Evolutionary conservation across 2,329 filamentous ascomycete species (phyloP).

Genomic region (Rosellinia necatrix): DNA sequence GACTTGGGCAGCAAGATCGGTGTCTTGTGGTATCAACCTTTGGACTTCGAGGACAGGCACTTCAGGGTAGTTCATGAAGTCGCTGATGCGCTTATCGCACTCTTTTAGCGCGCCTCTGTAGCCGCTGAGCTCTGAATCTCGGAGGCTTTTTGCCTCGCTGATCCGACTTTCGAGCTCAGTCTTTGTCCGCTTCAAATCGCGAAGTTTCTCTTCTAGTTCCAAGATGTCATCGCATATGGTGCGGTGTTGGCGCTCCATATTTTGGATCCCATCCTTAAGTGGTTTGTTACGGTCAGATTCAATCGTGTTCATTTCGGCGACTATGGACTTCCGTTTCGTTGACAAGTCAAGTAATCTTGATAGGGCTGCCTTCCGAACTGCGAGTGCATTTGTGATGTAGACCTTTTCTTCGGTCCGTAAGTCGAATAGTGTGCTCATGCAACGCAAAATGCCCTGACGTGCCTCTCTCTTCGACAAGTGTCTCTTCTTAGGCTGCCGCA

Average conservation of each 20-base stretch:
- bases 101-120: constrained; percentile 70
- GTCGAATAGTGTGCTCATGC: constrained; percentile 66
- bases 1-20: constrained; percentile 26
- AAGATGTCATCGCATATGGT: constrained; percentile 66
- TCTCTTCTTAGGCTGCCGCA: constrained; percentile 60
- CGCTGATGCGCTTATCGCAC: constrained; percentile 65
- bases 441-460: constrained; percentile 65
- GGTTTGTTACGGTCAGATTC: constrained; percentile 61
- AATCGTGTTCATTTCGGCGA: constrained; percentile 57
- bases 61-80: constrained; percentile 63
- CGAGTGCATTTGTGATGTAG: constrained; percentile 60
- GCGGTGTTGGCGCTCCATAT: constrained; percentile 60
- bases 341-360: constrained; percentile 59
- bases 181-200: constrained; percentile 63
- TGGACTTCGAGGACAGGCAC: constrained; percentile 57
- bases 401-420: constrained; percentile 72
- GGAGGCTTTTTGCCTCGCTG: constrained; percentile 64
- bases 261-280: constrained; percentile 63
- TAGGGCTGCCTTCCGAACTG: constrained; percentile 61
- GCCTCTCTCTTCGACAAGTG: constrained; percentile 64
- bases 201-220: constrained; percentile 67
- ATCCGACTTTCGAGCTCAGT: constrained; percentile 64
- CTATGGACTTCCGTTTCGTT: constrained; percentile 55
- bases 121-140: constrained; percentile 73
- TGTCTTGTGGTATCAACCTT: constrained; percentile 40